Conservation (phyloP, 805 yeast genomes). For the Kodamaea neixiangensis region DNA sequence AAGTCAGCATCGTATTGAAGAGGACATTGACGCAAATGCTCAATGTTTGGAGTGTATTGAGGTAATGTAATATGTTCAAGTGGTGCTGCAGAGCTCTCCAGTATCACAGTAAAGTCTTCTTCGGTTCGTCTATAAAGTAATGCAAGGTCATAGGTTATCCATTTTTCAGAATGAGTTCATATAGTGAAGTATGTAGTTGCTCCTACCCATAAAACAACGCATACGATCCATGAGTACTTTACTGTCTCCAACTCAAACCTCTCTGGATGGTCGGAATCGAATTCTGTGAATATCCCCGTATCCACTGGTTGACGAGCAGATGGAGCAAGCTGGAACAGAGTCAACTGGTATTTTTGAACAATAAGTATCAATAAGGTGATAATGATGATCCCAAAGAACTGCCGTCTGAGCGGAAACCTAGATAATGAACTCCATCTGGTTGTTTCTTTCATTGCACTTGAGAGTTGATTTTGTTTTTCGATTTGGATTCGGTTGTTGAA, state of each 20-base stretch:
- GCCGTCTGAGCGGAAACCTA: neutral
- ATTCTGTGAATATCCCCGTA: constrained; percentile 19
- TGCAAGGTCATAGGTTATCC: neutral
- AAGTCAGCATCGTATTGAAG: too few relatives aligned
- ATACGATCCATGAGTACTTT: constrained; percentile 21
- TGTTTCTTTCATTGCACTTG: neutral
- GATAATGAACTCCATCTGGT: neutral
- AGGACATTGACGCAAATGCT: too few relatives aligned
- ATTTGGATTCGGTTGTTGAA: neutral
- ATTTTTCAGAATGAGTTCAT: neutral
- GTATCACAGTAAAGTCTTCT: too few relatives aligned
- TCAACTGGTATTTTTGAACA: neutral
- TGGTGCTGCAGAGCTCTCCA: too few relatives aligned
- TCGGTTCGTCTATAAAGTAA: neutral
- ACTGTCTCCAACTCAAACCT: constrained; percentile 28
- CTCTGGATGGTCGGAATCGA: constrained; percentile 29
- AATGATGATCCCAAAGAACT: neutral
- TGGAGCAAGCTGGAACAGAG: neutral
- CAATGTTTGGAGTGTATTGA: too few relatives aligned
- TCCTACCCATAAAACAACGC: neutral
- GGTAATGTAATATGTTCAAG: too few relatives aligned
- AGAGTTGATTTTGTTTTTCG: neutral
- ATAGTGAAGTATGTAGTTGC: neutral
- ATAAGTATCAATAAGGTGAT: neutral
- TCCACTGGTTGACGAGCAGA: neutral